phyloP scores from a whole-genome alignment of 768 basidiomycete genomes.

The Amanita rimosa region DNA sequence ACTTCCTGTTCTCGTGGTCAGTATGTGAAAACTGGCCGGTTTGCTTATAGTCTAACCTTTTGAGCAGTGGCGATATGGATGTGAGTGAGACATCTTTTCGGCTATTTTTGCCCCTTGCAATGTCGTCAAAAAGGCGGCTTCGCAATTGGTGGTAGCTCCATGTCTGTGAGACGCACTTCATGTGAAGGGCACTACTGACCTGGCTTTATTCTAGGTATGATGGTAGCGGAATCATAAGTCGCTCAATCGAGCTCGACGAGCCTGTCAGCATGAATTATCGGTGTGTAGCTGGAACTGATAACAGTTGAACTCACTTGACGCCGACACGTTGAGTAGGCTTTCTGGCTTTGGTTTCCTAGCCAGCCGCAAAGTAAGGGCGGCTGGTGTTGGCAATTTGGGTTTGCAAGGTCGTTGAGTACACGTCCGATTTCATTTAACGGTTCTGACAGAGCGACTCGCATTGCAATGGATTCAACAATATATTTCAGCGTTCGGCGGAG shows the following conservation, averaged over 20 bases:
- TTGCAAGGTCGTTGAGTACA: slow-evolving; percentile 47
- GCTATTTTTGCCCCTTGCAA: background rate
- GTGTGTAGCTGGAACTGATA: background rate
- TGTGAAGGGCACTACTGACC: slow-evolving; percentile 7
- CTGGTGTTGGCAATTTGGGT: slow-evolving; percentile 52
- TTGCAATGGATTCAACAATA: slow-evolving; percentile 60
- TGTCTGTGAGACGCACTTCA: slow-evolving; percentile 22
- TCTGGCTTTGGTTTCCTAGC: slow-evolving; percentile 41
- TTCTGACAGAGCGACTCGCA: slow-evolving; percentile 36
- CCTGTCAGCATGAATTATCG: slow-evolving; percentile 38
- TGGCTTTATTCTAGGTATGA: slow-evolving; percentile 18
- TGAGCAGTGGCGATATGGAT: slow-evolving; percentile 25
- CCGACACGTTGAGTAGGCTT: slow-evolving; percentile 25
- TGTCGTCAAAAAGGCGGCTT: slow-evolving; percentile 17
- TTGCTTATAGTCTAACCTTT: background rate
- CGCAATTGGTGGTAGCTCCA: slow-evolving; percentile 18
- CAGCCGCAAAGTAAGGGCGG: slow-evolving; percentile 38
- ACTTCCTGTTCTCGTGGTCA: slow-evolving; percentile 31
- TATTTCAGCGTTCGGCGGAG: slow-evolving; percentile 53
- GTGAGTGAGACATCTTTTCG: slow-evolving; percentile 8
- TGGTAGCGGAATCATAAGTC: slow-evolving; percentile 24
- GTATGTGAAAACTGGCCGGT: background rate
- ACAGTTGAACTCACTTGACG: slow-evolving; percentile 21
- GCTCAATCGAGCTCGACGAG: slow-evolving; percentile 25
- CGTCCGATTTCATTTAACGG: background rate